Percentiles rank a stretch among this genome's conserved stretches.
Conservation (phyloP, 2,329 filamentous ascomycete species). For the Cladorrhinum sp. region DNA sequence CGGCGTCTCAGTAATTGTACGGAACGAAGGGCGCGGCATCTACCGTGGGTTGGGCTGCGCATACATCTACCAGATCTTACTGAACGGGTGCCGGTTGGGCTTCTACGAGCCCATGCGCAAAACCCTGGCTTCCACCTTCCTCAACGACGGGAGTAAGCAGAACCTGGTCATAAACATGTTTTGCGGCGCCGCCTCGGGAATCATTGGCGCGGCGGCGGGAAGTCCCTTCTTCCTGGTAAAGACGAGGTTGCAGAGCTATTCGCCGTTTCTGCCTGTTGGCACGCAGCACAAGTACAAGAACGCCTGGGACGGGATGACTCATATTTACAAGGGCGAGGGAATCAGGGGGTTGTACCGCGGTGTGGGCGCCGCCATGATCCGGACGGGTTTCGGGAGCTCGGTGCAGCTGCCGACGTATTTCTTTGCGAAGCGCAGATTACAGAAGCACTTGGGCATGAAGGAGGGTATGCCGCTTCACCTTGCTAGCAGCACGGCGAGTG, state of each 20-base stretch:
- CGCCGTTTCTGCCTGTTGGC: conserved; percentile 86
- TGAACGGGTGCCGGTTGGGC: conserved; percentile 93
- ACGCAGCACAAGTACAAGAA: conserved; percentile 94
- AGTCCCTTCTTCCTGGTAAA: conserved; percentile 98
- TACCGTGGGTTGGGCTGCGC: conserved; percentile 88
- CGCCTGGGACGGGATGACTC: conserved; percentile 74
- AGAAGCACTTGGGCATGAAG: conserved; percentile 80
- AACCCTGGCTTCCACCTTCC: conserved; percentile 64
- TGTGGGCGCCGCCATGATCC: conserved; percentile 88
- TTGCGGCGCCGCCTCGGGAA: conserved; percentile 81
- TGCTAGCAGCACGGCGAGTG: conserved; percentile 81
- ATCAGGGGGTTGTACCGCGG: conserved; percentile 82
- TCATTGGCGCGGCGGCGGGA: conserved; percentile 87
- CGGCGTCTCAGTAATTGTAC: conserved; percentile 82
- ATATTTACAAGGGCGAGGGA: conserved; percentile 78
- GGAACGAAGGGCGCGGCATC: conserved; percentile 86
- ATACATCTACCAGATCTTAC: conserved; percentile 92
- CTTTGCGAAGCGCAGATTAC: conserved; percentile 85
- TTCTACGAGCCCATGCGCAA: conserved; percentile 95
- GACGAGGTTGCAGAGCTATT: conserved; percentile 91
- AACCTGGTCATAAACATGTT: conserved; percentile 91
- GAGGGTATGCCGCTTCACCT: conserved; percentile 89
- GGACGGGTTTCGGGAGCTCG: conserved; percentile 91
- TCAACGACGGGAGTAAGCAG: conserved; percentile 71
- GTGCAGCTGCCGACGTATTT: conserved; percentile 98